A percentile compares a stretch with the other conserved stretches of the same genome.
Conservation (phyloP, 2,329 filamentous ascomycete species). For the Albifimbria verrucaria region DNA sequence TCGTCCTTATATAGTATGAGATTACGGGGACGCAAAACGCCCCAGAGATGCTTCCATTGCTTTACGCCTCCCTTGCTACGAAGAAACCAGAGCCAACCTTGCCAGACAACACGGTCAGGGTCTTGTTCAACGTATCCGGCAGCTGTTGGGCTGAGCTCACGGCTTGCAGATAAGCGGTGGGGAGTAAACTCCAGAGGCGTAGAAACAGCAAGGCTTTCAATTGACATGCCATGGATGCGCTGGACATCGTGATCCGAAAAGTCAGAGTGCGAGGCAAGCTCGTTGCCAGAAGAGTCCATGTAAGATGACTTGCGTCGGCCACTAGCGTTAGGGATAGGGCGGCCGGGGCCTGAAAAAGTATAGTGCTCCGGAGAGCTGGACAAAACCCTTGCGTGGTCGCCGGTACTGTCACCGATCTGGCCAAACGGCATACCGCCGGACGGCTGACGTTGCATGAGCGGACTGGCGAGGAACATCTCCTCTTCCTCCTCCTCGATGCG, state of each 20-base stretch:
- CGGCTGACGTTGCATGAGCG: slow-evolving; percentile 49
- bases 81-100: slow-evolving; percentile 83
- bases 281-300: slow-evolving; percentile 62
- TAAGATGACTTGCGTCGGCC: slow-evolving; percentile 58
- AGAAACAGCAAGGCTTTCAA: slow-evolving; percentile 46
- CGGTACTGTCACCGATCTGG: slow-evolving; percentile 13
- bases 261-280: slow-evolving; percentile 79
- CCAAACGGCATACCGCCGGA: slow-evolving; percentile 18
- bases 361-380: slow-evolving; percentile 60
- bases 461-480: slow-evolving; percentile 72
- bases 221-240: slow-evolving; percentile 46
- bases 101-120: slow-evolving; percentile 86
- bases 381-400: slow-evolving; percentile 39
- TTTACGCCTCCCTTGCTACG: slow-evolving; percentile 79
- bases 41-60: slow-evolving; percentile 95
- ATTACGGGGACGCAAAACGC: slow-evolving; percentile 79
- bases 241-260: slow-evolving; percentile 69
- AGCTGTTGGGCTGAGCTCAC: slow-evolving; percentile 51
- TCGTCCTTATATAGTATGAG: slow-evolving; percentile 92
- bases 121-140: slow-evolving; percentile 51
- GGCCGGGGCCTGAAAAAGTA: slow-evolving; percentile 30
- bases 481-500: slow-evolving; percentile 87
- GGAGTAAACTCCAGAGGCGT: slow-evolving; percentile 26
- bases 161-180: slow-evolving; percentile 4
- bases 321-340: slow-evolving; percentile 27